Conservation (phyloP, 2,329 filamentous ascomycete genomes). For the Paramyrothecium roridum region DNA sequence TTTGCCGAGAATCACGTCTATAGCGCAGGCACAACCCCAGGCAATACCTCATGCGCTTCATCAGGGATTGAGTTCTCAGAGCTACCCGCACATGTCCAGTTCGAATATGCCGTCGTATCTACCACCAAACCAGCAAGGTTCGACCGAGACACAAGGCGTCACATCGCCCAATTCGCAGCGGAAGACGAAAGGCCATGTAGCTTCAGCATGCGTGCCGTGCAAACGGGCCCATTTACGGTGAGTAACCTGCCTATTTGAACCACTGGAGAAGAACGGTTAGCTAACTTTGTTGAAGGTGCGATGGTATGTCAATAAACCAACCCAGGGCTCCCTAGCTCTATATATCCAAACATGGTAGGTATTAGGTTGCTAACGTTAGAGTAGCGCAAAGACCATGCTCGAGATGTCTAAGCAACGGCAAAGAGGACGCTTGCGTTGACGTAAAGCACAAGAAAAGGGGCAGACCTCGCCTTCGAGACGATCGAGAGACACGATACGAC, state of each 20-base stretch:
- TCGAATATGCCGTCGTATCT: conserved; percentile 15
- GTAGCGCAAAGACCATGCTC: conserved; percentile 74
- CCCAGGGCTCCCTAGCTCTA: background rate
- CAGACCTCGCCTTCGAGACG: conserved; percentile 72
- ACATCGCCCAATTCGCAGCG: conserved; percentile 59
- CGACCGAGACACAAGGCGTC: conserved; percentile 43
- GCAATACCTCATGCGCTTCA: background rate
- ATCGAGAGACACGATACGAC: conserved; percentile 59
- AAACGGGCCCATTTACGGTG: conserved; percentile 77
- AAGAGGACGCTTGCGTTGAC: conserved; percentile 77
- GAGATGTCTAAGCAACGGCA: conserved; percentile 73
- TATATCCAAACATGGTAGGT: background rate
- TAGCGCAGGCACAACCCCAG: conserved; percentile 13
- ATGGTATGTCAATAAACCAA: conserved; percentile 49
- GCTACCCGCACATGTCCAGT: conserved; percentile 15
- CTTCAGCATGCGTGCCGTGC: conserved; percentile 81
- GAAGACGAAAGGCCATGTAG: conserved; percentile 77
- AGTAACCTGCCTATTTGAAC: conserved; percentile 12
- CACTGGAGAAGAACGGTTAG: background rate
- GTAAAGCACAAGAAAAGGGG: conserved; percentile 85
- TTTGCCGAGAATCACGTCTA: conserved; percentile 17
- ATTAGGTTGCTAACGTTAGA: background rate
- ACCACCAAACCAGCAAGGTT: conserved; percentile 26
- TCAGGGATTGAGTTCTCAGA: conserved; percentile 12
- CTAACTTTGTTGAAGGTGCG: conserved; percentile 42